Evolutionary conservation across 1,284 basidiomycete species (phyloP), one percentile per base, ranked within the genome.

Genomic region (Leucoagaricus sp.): DNA sequence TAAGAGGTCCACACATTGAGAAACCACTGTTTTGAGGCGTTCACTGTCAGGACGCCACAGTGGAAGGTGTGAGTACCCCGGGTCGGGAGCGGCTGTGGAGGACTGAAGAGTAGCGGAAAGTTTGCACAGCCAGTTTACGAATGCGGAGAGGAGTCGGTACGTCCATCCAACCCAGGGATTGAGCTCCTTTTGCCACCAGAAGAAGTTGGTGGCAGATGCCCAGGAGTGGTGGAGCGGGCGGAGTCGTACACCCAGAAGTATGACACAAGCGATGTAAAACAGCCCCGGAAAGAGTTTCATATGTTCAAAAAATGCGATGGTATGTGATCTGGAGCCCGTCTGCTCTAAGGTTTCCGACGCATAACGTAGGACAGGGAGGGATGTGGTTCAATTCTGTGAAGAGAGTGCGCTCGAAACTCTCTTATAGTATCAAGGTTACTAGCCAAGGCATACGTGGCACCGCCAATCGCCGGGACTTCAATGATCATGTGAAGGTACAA

Each of bases 221-320:
- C 41, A 50, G 29, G 38, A 38, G 19, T 50, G 54, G 49, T 50
- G 48, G 8, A 56, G 26, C 36, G 54, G 54, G 29, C 48, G 54
- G 6, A 56, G 48, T 13, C 54, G 54, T n/a, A 45, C 21, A 29
- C 54, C 54, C 21, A 56, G 40, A 13, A 56, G 41, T 21, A 56
- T 42, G 49, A 56, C 45, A 46, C 54, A 56, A 36, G 54, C 54
- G 23, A 56, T 44, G 23, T 56, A 56, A 33, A 56, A 50, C 28
- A 56, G 31, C n/a, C 40, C 48, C 12, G 54, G 54, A n/a, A 56
- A 50, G 25, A 46, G 54, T 36, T 45, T 56, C 54, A 56, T n/a
- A n/a, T n/a, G n/a, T 56, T 33, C 34, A 40, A 36, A n/a, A 38
- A 38, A 38, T n/a, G n/a, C n/a, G n/a, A n/a, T n/a, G n/a, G 17